These are phyloP conservation scores for Vigna nakashimae DNA, from an alignment of 306 rosid genomes.

Conservation along the genomic window DNA sequence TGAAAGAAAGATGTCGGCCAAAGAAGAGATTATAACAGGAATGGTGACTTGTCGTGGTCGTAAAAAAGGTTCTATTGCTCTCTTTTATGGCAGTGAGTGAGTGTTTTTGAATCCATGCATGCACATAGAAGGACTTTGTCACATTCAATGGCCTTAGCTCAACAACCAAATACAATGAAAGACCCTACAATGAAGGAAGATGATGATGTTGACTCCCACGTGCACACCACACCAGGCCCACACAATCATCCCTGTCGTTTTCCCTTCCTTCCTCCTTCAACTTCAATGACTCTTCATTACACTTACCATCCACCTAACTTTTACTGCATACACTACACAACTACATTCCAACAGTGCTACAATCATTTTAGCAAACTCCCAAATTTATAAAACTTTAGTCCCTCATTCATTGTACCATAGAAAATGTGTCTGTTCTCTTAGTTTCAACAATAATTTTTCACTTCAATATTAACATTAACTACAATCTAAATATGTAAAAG, in stretches of 20 bases:
- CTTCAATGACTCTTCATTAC: conserved; percentile 15
- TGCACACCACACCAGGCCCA: conserved; percentile 39
- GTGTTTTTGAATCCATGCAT: conserved; percentile 37
- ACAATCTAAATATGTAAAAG: too few species aligned
- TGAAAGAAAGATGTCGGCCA: conserved; percentile 33
- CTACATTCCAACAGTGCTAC: not conserved
- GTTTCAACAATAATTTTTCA: too few species aligned
- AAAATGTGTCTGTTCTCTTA: too few species aligned
- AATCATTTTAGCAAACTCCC: too few species aligned
- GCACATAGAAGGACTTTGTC: conserved; percentile 42
- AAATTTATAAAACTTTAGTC: too few species aligned
- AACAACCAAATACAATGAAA: conserved; percentile 28
- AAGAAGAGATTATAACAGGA: conserved; percentile 30
- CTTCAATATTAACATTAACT: too few species aligned
- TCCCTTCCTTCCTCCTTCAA: conserved; percentile 16
- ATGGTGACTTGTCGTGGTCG: conserved; percentile 35
- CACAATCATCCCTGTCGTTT: conserved; percentile 46
- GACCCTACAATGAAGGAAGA: conserved; percentile 26
- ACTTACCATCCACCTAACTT: not conserved
- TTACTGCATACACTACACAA: conserved; percentile 13
- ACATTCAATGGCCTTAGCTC: conserved; percentile 39
- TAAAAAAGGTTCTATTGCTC: not conserved
- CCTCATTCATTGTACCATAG: too few species aligned
- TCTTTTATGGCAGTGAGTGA: conserved; percentile 17
- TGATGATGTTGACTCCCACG: conserved; percentile 52